phyloP scores from a whole-genome alignment of 2,329 filamentous ascomycete genomes.

The Esteya vermicola region DNA sequence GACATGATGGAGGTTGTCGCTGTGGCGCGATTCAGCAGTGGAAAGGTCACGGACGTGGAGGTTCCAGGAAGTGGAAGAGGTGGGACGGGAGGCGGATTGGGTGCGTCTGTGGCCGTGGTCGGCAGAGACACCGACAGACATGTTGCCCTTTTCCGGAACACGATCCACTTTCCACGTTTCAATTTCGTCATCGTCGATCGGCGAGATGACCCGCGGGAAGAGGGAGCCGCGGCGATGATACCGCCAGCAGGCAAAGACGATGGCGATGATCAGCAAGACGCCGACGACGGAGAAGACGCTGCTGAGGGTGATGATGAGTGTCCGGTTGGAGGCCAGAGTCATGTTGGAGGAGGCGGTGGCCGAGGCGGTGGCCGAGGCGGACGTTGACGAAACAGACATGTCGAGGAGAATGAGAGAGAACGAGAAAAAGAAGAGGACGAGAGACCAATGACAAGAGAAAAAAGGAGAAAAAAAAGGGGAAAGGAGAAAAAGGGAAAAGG shows the following conservation, averaged over 20 bases:
- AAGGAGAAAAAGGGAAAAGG: neutral
- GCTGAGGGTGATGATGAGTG: conserved; percentile 35
- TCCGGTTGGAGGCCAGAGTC: conserved; percentile 16
- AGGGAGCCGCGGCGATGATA: conserved; percentile 25
- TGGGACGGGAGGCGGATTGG: too few species aligned
- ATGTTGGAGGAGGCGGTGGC: neutral
- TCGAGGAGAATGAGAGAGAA: neutral
- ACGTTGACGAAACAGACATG: neutral
- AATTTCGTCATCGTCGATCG: conserved; percentile 52
- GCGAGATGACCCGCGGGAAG: conserved; percentile 40
- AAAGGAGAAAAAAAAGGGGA: too few species aligned
- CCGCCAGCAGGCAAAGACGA: conserved; percentile 23
- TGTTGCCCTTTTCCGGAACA: conserved; percentile 15
- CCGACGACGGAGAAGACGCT: conserved; percentile 32
- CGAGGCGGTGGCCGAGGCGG: neutral
- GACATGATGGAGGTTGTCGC: too few species aligned
- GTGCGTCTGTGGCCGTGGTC: neutral
- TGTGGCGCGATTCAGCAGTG: too few species aligned
- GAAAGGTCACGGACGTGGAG: too few species aligned
- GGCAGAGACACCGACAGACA: neutral
- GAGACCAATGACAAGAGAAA: neutral
- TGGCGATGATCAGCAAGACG: conserved; percentile 21
- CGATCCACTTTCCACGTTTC: conserved; percentile 42
- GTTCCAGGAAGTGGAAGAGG: too few species aligned
- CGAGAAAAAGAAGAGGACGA: too few species aligned